Conservation (phyloP, 805 yeast genomes). For the Sugiyamaella smithiae region DNA sequence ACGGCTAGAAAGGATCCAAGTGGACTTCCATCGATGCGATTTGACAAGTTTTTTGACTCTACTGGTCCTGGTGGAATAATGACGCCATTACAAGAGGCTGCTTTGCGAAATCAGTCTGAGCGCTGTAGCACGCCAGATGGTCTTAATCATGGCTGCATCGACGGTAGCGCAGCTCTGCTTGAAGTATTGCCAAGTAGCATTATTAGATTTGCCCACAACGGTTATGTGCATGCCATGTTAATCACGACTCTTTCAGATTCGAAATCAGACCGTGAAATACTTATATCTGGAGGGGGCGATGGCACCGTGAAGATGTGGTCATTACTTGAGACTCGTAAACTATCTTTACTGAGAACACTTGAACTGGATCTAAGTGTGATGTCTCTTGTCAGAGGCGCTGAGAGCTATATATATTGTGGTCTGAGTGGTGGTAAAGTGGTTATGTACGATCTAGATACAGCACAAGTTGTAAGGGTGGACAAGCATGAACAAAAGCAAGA, state of each 20-base stretch:
- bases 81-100: constrained; percentile 33
- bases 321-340: constrained; percentile 28
- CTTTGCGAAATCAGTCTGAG: constrained; percentile 1
- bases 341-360: constrained; percentile 36
- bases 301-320: constrained; percentile 85
- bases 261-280: constrained; percentile 32
- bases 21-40: constrained; percentile 60
- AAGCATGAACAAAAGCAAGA: constrained; percentile 43
- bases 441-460: constrained; percentile 83
- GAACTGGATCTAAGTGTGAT: constrained; percentile 63
- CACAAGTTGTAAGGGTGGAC: constrained; percentile 51
- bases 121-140: not conserved
- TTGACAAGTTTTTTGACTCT: constrained; percentile 86
- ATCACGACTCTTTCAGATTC: constrained; percentile 22
- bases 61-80: constrained; percentile 71
- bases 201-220: constrained; percentile 83
- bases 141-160: not conserved
- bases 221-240: constrained; percentile 74
- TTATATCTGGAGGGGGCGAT: constrained; percentile 86
- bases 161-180: constrained; percentile 18
- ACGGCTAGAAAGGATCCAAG: constrained; percentile 30
- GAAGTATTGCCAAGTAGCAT: constrained; percentile 66
- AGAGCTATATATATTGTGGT: constrained; percentile 80
- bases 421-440: constrained; percentile 69
- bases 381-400: constrained; percentile 53